Conservation (phyloP, 23 red algal species). For the Gracilaria domingensis region DNA sequence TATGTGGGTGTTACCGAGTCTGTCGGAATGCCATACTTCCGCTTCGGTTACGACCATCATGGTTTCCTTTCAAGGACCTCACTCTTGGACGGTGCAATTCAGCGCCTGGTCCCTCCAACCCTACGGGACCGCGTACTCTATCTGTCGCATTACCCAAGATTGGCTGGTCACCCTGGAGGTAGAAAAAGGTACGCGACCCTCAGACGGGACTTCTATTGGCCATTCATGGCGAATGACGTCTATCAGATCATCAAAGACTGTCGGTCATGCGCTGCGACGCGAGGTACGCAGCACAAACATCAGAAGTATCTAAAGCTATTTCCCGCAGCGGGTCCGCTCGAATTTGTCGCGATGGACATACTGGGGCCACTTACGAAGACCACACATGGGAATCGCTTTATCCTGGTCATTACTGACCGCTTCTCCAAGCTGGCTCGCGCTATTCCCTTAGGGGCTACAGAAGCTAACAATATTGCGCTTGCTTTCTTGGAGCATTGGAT, state of each 20-base stretch:
- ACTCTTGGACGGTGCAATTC: neutral
- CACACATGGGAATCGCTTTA: too few species aligned
- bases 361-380: too few species aligned
- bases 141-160: neutral
- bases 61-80: neutral
- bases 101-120: neutral
- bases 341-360: too few species aligned
- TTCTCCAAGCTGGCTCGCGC: too few species aligned
- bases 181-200: conserved; percentile 36
- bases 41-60: neutral
- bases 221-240: conserved; percentile 21
- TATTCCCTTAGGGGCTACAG: too few species aligned
- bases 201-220: conserved; percentile 14
- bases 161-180: neutral
- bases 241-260: neutral
- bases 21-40: neutral
- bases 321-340: too few species aligned
- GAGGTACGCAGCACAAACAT: too few species aligned
- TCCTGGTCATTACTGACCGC: too few species aligned
- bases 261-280: neutral
- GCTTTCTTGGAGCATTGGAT: too few species aligned
- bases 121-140: neutral
- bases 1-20: neutral
- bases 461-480: too few species aligned
- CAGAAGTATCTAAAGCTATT: too few species aligned